phyloP scores from a whole-genome alignment of 2,329 filamentous ascomycete species.

The Byssochlamys sp. region DNA sequence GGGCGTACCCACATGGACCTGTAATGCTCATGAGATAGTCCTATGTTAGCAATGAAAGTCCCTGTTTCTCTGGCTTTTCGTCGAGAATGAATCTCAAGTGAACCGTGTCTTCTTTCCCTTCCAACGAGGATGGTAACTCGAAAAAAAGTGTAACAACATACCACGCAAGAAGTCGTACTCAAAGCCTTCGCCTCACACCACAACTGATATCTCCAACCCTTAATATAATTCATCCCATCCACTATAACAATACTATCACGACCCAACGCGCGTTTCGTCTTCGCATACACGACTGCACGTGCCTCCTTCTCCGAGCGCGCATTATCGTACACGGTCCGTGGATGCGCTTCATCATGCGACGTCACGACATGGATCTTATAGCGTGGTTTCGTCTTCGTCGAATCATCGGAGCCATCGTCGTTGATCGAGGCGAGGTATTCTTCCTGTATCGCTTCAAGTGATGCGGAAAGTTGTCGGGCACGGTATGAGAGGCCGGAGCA shows the following conservation, averaged over 20 bases:
- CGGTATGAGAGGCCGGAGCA: slow-evolving; percentile 55
- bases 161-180: slow-evolving; percentile 53
- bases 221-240: slow-evolving; percentile 60
- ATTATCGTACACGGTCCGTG: slow-evolving; percentile 47
- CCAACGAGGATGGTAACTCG: neutral
- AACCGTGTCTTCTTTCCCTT: neutral
- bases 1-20: slow-evolving; percentile 51
- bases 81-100: too few species aligned
- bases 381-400: slow-evolving; percentile 28
- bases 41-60: neutral
- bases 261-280: slow-evolving; percentile 50
- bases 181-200: slow-evolving; percentile 59
- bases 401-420: slow-evolving; percentile 18
- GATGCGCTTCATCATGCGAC: slow-evolving; percentile 31
- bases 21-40: slow-evolving; percentile 19
- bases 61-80: too few species aligned
- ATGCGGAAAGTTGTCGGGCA: slow-evolving; percentile 46
- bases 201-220: slow-evolving; percentile 57
- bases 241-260: slow-evolving; percentile 53
- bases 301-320: slow-evolving; percentile 55
- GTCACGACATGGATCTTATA: slow-evolving; percentile 32
- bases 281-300: slow-evolving; percentile 51
- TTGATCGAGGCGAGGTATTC: slow-evolving; percentile 26
- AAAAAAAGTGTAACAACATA: slow-evolving; percentile 25
- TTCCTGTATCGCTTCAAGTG: slow-evolving; percentile 42